Conservation (phyloP, 495 filamentous ascomycete genomes). For the Evansstolkia leycettana region DNA sequence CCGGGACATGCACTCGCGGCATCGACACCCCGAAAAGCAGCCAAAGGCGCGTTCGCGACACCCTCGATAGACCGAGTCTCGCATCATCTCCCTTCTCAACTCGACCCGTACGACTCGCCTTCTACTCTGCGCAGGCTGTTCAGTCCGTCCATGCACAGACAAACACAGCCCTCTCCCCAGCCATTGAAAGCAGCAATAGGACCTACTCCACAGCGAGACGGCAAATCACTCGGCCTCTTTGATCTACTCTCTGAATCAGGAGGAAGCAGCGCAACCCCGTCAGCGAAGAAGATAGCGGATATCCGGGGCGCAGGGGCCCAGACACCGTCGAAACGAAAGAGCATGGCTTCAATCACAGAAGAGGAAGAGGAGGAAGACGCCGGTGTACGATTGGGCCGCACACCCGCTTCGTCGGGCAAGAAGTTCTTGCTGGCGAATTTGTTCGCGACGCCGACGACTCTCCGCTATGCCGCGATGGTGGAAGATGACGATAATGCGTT, state of each 20-base stretch:
- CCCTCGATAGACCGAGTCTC: slow-evolving; percentile 33
- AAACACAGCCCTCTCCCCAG: slow-evolving; percentile 17
- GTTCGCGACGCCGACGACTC: slow-evolving; percentile 52
- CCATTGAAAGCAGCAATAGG: slow-evolving; percentile 45
- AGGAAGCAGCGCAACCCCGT: slow-evolving; percentile 32
- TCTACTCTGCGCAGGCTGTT: slow-evolving; percentile 45
- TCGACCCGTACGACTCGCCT: slow-evolving; percentile 47
- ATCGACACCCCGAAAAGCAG: slow-evolving; percentile 21
- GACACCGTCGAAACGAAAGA: slow-evolving; percentile 28
- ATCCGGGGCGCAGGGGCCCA: slow-evolving; percentile 19
- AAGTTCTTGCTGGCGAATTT: slow-evolving; percentile 44
- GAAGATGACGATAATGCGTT: slow-evolving; percentile 14
- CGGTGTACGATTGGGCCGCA: slow-evolving; percentile 38
- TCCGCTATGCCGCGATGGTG: slow-evolving; percentile 33
- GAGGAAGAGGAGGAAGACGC: slow-evolving; percentile 19
- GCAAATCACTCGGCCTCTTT: slow-evolving; percentile 79
- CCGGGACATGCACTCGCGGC: slow-evolving; percentile 9
- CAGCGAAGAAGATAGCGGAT: slow-evolving; percentile 19
- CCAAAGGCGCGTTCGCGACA: slow-evolving; percentile 25
- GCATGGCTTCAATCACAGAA: slow-evolving; percentile 18
- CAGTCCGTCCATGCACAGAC: slow-evolving; percentile 42
- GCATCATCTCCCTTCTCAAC: slow-evolving; percentile 30
- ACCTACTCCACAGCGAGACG: slow-evolving; percentile 86
- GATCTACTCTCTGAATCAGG: slow-evolving; percentile 60
- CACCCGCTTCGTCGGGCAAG: slow-evolving; percentile 51